phyloP scores from a whole-genome alignment of 2,329 filamentous ascomycete species.

The Dryadomyces quercivorus region DNA sequence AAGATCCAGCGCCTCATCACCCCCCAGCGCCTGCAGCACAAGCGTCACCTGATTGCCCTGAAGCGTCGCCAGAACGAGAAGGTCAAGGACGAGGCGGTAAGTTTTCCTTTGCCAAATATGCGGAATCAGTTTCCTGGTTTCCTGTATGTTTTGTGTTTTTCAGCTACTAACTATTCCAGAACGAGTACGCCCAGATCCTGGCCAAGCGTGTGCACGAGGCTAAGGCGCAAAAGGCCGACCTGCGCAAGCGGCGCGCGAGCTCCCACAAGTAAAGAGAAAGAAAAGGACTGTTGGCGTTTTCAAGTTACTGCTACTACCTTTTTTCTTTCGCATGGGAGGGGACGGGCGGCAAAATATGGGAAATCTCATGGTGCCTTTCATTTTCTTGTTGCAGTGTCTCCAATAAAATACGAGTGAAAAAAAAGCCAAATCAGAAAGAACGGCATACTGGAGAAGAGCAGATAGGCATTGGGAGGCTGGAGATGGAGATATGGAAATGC shows the following conservation, averaged over 20 bases:
- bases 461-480: background rate
- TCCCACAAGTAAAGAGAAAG: constrained; percentile 63
- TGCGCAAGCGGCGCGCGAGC: constrained; percentile 92
- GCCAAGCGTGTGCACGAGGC: constrained; percentile 96
- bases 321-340: background rate
- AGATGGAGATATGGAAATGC: background rate
- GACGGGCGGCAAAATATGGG: constrained; percentile 1
- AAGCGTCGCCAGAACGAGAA: constrained; percentile 97
- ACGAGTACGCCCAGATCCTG: constrained; percentile 91
- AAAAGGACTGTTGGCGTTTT: constrained; percentile 16
- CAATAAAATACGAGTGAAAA: constrained; percentile 2
- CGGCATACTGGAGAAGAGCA: background rate
- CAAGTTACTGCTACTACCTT: background rate
- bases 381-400: constrained; percentile 4
- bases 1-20: constrained; percentile 99
- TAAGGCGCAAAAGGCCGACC: constrained; percentile 86
- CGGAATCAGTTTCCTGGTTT: background rate
- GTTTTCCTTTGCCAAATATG: constrained; percentile 23
- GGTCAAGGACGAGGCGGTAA: constrained; percentile 97
- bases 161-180: constrained; percentile 43
- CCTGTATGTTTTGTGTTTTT: background rate
- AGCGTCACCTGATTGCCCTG: constrained; percentile 94
- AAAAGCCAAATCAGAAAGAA: background rate
- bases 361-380: constrained; percentile 3
- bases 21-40: constrained; percentile 99